Evolutionary conservation across 163 green algal species (phyloP).

Genomic region (Trebouxiophyceae sp.): DNA sequence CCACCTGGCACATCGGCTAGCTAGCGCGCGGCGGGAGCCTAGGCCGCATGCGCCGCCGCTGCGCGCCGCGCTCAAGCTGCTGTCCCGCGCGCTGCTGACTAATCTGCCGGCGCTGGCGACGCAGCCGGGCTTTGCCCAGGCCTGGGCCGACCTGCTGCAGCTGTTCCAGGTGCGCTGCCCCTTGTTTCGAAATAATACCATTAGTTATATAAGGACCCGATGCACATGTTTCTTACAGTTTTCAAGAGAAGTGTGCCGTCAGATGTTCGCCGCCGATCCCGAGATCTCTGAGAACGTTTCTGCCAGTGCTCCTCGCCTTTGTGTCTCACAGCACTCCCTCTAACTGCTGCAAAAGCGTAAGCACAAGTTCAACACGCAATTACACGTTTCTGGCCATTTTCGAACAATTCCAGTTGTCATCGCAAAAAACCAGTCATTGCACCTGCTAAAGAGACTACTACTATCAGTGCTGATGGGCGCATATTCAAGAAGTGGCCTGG

Average conservation of each 20-base stretch:
- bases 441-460: too few relatives aligned
- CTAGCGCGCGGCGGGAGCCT: background rate
- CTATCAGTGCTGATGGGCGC: too few relatives aligned
- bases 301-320: background rate
- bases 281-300: background rate
- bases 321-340: background rate
- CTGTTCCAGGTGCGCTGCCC: slow-evolving; percentile 31
- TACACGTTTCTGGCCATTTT: too few relatives aligned
- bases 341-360: too few relatives aligned
- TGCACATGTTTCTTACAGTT: too few relatives aligned
- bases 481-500: too few relatives aligned
- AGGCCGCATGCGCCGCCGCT: slow-evolving; percentile 11
- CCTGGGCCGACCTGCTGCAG: slow-evolving; percentile 41
- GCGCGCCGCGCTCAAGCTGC: slow-evolving; percentile 41
- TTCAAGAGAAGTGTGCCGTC: too few relatives aligned
- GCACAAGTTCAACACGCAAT: too few relatives aligned
- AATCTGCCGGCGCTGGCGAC: slow-evolving; percentile 30
- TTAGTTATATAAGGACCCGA: too few relatives aligned
- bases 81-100: slow-evolving; percentile 60
- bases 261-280: background rate
- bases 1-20: slow-evolving; percentile 18
- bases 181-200: too few relatives aligned
- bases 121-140: slow-evolving; percentile 33
- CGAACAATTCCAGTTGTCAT: too few relatives aligned
- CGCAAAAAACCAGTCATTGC: too few relatives aligned